A percentile compares a stretch with the other conserved stretches of the same genome.
phyloP scores from a whole-genome alignment of 2,329 filamentous ascomycete species.

The Hypoxylon sp. region DNA sequence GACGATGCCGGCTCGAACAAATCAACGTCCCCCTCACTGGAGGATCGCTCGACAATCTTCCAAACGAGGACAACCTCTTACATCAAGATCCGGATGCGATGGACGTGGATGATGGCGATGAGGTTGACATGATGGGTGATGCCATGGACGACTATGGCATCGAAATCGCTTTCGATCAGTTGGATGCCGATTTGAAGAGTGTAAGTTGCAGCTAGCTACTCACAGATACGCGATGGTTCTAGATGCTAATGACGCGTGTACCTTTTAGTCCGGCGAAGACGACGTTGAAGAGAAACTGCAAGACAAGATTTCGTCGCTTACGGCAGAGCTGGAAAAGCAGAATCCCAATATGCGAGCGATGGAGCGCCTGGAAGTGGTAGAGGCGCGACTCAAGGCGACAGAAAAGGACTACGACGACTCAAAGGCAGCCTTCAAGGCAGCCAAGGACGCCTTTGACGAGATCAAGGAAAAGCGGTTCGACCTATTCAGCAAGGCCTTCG shows the following conservation, averaged over 20 bases:
- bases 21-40: constrained; percentile 81
- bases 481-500: constrained; percentile 94
- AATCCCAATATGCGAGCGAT: constrained; percentile 97
- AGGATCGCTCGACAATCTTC: constrained; percentile 83
- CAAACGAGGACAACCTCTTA: constrained; percentile 82
- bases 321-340: constrained; percentile 86
- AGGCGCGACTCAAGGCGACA: constrained; percentile 80
- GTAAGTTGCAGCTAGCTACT: constrained; percentile 62
- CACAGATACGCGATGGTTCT: constrained; percentile 41
- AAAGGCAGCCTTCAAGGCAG: constrained; percentile 73
- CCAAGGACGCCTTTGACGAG: constrained; percentile 83
- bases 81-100: constrained; percentile 85
- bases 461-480: constrained; percentile 85
- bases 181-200: constrained; percentile 83
- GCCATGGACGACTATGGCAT: constrained; percentile 90
- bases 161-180: constrained; percentile 80
- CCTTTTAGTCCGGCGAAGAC: constrained; percentile 71
- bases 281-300: constrained; percentile 78
- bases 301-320: constrained; percentile 78
- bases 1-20: constrained; percentile 92
- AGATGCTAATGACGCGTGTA: constrained; percentile 43
- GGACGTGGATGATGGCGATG: constrained; percentile 83
- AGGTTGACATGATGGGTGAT: constrained; percentile 66
- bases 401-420: constrained; percentile 91
- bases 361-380: constrained; percentile 86